phyloP scores from a whole-genome alignment of 345 rosid species.

The Stellera chamaejasme region DNA sequence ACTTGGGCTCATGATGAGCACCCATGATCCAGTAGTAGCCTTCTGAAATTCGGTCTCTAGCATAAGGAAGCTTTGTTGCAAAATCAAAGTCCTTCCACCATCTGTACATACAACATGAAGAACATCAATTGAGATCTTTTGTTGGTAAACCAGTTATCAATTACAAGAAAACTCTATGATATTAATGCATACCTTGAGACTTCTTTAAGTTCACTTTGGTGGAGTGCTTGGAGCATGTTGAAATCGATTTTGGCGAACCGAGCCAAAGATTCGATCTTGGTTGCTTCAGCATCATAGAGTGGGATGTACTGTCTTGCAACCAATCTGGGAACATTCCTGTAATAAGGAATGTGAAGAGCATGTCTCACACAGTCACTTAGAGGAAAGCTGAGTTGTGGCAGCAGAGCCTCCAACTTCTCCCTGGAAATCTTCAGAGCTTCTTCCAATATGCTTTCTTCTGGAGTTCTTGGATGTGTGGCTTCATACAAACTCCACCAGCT shows the following conservation, averaged over 20 bases:
- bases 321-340: constrained; percentile 11
- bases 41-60: not conserved
- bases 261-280: too few species aligned
- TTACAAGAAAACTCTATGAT: too few species aligned
- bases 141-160: not conserved
- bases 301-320: constrained; percentile 19
- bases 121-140: too few species aligned
- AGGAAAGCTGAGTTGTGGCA: not conserved
- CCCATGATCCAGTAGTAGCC: constrained; percentile 11
- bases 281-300: constrained; percentile 2
- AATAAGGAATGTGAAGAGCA: constrained; percentile 17
- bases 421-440: constrained; percentile 1
- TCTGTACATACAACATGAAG: not conserved
- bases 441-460: constrained; percentile 22
- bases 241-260: too few species aligned
- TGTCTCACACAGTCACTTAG: not conserved
- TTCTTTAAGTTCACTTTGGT: constrained; percentile 11
- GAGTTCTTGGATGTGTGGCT: constrained; percentile 11
- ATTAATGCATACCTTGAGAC: constrained; percentile 6
- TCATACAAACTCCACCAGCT: constrained; percentile 19
- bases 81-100: constrained; percentile 22
- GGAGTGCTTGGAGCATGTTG: constrained; percentile 8
- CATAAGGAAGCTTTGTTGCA: constrained; percentile 12
- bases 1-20: constrained; percentile 10
- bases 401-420: not conserved